A percentile compares a stretch with the other conserved stretches of the same genome.
Evolutionary conservation across 148 eudicot species (phyloP).

Genomic region (Camellia granthamiana): DNA sequence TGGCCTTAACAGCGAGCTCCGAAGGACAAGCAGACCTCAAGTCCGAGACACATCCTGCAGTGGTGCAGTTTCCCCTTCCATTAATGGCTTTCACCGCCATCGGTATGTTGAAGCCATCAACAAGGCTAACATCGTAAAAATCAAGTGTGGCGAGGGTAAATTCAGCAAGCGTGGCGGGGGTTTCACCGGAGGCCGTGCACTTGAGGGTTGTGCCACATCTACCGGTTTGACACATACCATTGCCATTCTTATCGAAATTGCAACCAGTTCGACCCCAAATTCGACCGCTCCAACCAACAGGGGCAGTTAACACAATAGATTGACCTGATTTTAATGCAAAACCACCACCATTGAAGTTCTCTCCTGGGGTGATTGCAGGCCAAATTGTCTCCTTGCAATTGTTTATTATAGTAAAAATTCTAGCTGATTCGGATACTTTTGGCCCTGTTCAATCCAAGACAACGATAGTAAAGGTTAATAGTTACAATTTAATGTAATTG

Average conservation of each 20-base stretch:
- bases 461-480: neutral
- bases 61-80: conserved; percentile 62
- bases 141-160: conserved; percentile 59
- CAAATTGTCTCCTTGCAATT: conserved; percentile 32
- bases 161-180: conserved; percentile 72
- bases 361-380: conserved; percentile 25
- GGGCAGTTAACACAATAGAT: conserved; percentile 24
- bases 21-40: conserved; percentile 52
- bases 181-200: conserved; percentile 30
- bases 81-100: conserved; percentile 48
- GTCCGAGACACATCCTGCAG: conserved; percentile 65
- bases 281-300: conserved; percentile 19
- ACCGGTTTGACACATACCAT: conserved; percentile 20
- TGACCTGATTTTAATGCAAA: conserved; percentile 20
- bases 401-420: conserved; percentile 43
- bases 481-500: neutral
- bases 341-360: conserved; percentile 29
- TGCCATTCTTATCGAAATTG: conserved; percentile 22
- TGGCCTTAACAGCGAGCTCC: conserved; percentile 49
- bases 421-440: conserved; percentile 37
- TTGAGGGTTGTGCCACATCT: conserved; percentile 18
- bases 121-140: conserved; percentile 90
- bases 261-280: conserved; percentile 28
- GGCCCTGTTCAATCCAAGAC: conserved; percentile 32
- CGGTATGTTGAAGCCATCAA: conserved; percentile 87